Evolutionary conservation across 78 protist genomes (phyloP), one percentile per base, ranked within the genome.

Genomic region (Guillardia theta): DNA sequence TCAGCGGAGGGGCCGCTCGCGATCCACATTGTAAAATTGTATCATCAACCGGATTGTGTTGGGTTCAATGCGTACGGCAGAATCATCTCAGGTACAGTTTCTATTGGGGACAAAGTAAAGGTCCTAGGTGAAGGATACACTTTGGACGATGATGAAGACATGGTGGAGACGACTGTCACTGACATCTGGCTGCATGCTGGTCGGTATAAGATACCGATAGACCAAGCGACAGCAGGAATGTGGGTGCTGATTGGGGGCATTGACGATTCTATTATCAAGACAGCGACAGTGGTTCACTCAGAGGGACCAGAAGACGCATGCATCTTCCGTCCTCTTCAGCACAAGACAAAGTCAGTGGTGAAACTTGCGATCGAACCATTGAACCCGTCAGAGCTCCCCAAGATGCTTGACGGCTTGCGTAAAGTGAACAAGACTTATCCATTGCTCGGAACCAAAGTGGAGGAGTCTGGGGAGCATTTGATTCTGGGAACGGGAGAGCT

Each of bases 401-500:
- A 98, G 94, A 97, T 99, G 99, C 50, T 98, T 53, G 99, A 98
- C 0, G 83, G 83, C 22, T 43, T 70, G 10, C 83, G 83, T 43
- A 70, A 70, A 6, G 41, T 97, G 88, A 96, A 96, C 96, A 98
- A 98, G 97, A 95, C 96, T 12, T 99, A 98, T 92, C 99, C 99
- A 33, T 90, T 96, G 39, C 88, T 95, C 21, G 0, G 30, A 12
- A 96, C 99, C 58, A 92, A 96, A 78, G 99, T 97, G 22, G 99
- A 99, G 54, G 99, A 99, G 95, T 94, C 97, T 0, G 99, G 99
- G 33, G 99, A 98, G 97, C 99, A 98, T 93, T 83, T 97, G 12
- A 58, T 99, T 41, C 4, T 97, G 5, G 99, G 99, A 33, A 98
- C 99, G 0, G 99, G 99, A 27, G 99, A 99, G 96, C 94, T 99